Percentiles rank a stretch among this genome's conserved stretches.
Conservation (phyloP, 1,284 basidiomycete species). For the Sporisorium iseilematis-ciliati region DNA sequence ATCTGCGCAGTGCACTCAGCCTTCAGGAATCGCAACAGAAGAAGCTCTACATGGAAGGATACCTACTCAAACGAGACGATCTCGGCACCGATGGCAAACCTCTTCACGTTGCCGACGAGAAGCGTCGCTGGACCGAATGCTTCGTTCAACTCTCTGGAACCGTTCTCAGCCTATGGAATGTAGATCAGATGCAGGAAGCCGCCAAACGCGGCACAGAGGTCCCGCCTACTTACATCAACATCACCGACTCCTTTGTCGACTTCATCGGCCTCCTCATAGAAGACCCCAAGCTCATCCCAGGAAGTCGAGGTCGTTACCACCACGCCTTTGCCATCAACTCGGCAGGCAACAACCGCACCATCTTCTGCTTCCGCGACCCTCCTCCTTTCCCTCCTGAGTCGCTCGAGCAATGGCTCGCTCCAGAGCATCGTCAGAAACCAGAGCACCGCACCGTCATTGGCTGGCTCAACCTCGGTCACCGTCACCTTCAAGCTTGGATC, state of each 20-base stretch:
- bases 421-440: constrained; percentile 54
- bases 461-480: constrained; percentile 62
- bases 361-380: constrained; percentile 75
- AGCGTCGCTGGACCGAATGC: constrained; percentile 64
- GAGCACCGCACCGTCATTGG: constrained; percentile 64
- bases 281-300: constrained; percentile 71
- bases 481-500: constrained; percentile 76
- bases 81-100: constrained; percentile 65
- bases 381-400: constrained; percentile 59
- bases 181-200: constrained; percentile 84
- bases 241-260: constrained; percentile 80
- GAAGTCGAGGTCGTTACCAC: constrained; percentile 74
- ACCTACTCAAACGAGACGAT: constrained; percentile 65
- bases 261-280: constrained; percentile 73
- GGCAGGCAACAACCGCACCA: constrained; percentile 87
- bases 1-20: constrained; percentile 63
- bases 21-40: constrained; percentile 65
- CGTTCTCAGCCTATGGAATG: constrained; percentile 90
- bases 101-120: constrained; percentile 56
- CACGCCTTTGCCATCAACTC: constrained; percentile 90
- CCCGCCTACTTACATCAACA: constrained; percentile 86
- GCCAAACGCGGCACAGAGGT: constrained; percentile 83
- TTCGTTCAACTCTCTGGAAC: constrained; percentile 91
- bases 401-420: constrained; percentile 56
- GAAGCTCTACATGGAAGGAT: constrained; percentile 70